Evolutionary conservation across 495 filamentous ascomycete species (phyloP), one percentile per base, ranked within the genome.

Genomic region (Daldinia vernicosa): DNA sequence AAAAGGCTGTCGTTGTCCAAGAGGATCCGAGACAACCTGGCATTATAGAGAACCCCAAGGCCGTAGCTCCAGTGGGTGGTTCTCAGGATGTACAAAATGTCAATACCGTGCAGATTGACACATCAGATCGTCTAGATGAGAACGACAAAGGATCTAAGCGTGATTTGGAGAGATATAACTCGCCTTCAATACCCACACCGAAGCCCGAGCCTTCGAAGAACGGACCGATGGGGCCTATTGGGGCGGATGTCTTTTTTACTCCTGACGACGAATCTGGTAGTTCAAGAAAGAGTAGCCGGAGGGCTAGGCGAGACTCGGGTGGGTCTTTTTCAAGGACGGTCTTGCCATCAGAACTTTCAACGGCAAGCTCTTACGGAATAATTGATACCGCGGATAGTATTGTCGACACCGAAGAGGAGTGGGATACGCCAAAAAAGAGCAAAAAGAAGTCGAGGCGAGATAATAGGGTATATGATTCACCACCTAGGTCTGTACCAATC

Each of bases 391-490:
- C 19, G 43, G 77, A 79, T 26, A 71, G 73, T 35, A 14, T 54
- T 8, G 53, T 63, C 26, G 30, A 62, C n/a, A 53, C 61, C 11
- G 75, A 79, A 9, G 76, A 81, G 37, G 77, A 79, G 12, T 74
- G 62, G 63, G 75, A 74, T 30, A 74, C 77, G 12, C 72, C 76
- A n/a, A 75, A 65, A 24, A 76, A 74, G 56, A 68, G 63, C 17
- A 77, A 74, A 50, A 74, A 66, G 39, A 76, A 72, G n/a, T 78
- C 74, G 6, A 80, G 71, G 56, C 71, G 65, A 47, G 70, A 76
- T 32, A 71, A 43, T 63, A 72, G 61, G 12, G 61, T 71, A 12
- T 78, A 71, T 53, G 72, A 72, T 63, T 66, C 61, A 19, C 57
- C 61, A 32, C 65, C 60, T 3, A 47, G 61, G 22, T 64, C 63